Conservation (phyloP, 441 rosid species). For the Mallotus repandus region DNA sequence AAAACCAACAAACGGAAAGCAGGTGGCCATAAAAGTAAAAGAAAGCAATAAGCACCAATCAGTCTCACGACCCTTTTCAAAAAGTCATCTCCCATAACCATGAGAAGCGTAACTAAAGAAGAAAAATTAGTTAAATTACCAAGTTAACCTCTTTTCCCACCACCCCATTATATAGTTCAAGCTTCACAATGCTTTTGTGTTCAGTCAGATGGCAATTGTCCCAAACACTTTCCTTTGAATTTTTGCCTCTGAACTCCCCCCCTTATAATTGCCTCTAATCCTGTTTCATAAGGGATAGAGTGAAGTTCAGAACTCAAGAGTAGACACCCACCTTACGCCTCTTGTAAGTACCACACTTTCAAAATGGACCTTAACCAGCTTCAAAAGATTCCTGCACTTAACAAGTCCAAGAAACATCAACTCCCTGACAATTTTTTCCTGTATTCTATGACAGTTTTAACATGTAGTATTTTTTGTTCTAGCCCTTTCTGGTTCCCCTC, state of each 20-base stretch:
- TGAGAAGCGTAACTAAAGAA: conserved; percentile 8
- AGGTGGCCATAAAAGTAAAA: conserved; percentile 17
- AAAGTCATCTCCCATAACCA: conserved; percentile 28
- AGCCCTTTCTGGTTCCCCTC: conserved; percentile 37
- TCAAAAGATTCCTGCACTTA: conserved; percentile 34
- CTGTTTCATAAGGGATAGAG: conserved; percentile 13
- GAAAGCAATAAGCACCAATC: conserved; percentile 19
- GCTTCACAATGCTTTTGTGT: conserved; percentile 22
- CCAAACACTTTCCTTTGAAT: conserved; percentile 8
- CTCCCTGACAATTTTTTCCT: conserved; percentile 29
- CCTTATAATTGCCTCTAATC: conserved; percentile 9
- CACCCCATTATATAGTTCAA: conserved; percentile 32
- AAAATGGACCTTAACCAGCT: conserved; percentile 32
- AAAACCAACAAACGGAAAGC: conserved; percentile 19
- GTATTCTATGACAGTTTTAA: conserved; percentile 28
- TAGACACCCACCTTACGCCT: neutral
- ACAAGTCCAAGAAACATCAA: conserved; percentile 39
- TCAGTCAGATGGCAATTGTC: conserved; percentile 36
- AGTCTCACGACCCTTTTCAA: conserved; percentile 27
- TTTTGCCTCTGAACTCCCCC: conserved; percentile 13
- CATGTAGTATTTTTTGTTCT: conserved; percentile 32
- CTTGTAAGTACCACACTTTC: neutral
- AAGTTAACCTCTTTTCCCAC: conserved; percentile 27
- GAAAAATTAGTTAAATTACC: conserved; percentile 30
- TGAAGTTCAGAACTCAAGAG: conserved; percentile 7